Evolutionary conservation across 129 eudicot genomes (phyloP).

Genomic region (Tagetes patula): DNA sequence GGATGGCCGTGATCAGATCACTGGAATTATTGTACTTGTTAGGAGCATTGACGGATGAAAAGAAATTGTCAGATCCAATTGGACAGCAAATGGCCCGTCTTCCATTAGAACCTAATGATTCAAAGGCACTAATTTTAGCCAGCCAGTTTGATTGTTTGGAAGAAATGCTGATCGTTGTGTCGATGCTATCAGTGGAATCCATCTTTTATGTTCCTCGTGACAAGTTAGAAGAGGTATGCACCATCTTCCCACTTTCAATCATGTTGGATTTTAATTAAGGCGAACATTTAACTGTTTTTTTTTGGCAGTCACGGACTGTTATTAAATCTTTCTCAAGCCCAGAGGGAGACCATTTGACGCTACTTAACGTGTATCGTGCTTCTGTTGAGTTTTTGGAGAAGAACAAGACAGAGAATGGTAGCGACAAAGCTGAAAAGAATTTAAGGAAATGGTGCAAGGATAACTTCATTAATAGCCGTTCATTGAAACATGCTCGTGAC

Average conservation of each 20-base stretch:
- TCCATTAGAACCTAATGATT: slow-evolving; percentile 79
- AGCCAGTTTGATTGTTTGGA: slow-evolving; percentile 80
- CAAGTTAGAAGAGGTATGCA: slow-evolving; percentile 81
- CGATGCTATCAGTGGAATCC: slow-evolving; percentile 95
- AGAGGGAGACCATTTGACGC: slow-evolving; percentile 91
- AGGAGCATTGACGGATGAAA: slow-evolving; percentile 83
- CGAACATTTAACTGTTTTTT: not conserved
- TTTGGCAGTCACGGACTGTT: slow-evolving; percentile 37
- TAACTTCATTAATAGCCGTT: slow-evolving; percentile 77
- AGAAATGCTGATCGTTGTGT: slow-evolving; percentile 89
- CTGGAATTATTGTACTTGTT: slow-evolving; percentile 68
- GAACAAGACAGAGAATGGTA: slow-evolving; percentile 45
- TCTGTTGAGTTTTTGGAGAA: slow-evolving; percentile 72
- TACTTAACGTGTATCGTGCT: slow-evolving; percentile 73
- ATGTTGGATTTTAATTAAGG: not conserved
- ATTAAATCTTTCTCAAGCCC: slow-evolving; percentile 66
- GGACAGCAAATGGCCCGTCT: slow-evolving; percentile 92
- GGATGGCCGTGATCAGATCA: slow-evolving; percentile 77
- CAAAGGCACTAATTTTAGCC: slow-evolving; percentile 85
- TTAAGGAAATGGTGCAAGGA: slow-evolving; percentile 89
- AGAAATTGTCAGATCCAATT: slow-evolving; percentile 76
- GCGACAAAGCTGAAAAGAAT: slow-evolving; percentile 72
- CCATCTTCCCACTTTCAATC: slow-evolving; percentile 10
- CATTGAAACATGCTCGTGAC: slow-evolving; percentile 84
- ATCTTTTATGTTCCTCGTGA: slow-evolving; percentile 89